A percentile compares a stretch with the other conserved stretches of the same genome.
Conservation (phyloP, 2,329 filamentous ascomycete genomes). For the Fusarium tuaranense region DNA sequence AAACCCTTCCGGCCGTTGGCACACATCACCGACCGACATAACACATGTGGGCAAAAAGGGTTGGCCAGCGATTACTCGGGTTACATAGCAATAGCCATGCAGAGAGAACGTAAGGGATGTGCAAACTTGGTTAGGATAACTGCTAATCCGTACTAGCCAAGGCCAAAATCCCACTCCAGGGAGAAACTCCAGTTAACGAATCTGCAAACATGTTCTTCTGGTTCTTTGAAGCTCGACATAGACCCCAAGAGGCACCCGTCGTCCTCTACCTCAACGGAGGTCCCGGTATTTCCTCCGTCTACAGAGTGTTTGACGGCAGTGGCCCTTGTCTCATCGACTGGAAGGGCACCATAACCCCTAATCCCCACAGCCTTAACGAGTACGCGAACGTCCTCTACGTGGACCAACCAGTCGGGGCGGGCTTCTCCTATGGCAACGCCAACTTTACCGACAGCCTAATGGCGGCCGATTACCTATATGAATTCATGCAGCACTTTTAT, state of each 20-base stretch:
- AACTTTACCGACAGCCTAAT: not conserved
- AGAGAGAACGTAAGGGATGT: not conserved
- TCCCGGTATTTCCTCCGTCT: constrained; percentile 1
- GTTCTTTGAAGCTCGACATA: constrained; percentile 7
- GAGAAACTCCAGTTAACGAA: not conserved
- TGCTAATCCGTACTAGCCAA: not conserved
- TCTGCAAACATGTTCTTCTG: constrained; percentile 14
- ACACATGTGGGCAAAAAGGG: not conserved
- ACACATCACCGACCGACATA: not conserved
- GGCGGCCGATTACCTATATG: not conserved
- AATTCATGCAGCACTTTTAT: constrained; percentile 7
- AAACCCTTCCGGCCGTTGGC: not conserved
- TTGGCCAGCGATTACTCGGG: not conserved
- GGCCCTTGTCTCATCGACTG: constrained; percentile 9
- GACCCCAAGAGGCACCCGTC: not conserved
- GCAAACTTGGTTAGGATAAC: too few species aligned
- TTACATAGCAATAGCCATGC: not conserved
- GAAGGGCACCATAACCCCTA: not conserved
- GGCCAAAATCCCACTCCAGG: not conserved
- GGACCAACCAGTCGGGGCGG: not conserved
- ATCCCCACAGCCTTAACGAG: constrained; percentile 7
- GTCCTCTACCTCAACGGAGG: constrained; percentile 18
- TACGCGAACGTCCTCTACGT: constrained; percentile 19
- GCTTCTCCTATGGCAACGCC: constrained; percentile 14
- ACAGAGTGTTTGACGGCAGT: constrained; percentile 3